Base-by-base conservation (phyloP, 2,329 filamentous ascomycete genomes). In the Aureobasidium sp. region DNA sequence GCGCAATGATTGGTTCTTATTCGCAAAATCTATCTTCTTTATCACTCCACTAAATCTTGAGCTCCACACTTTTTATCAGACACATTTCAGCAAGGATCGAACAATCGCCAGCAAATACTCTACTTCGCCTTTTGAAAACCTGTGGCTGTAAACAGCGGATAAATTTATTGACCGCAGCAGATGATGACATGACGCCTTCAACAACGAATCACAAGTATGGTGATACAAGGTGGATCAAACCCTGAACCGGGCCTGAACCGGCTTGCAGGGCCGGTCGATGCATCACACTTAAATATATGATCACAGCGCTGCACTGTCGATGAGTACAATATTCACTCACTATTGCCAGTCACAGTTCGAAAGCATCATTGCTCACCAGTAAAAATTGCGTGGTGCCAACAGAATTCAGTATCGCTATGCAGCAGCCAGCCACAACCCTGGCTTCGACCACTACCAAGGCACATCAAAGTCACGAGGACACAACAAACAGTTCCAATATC, bases 1-100 rank as follows among this genome's bases (percentile, higher is more conserved):
- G 34, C 46, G 57, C 46, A 52, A 51, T 59, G 44, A 39, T 60
- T 60, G 44, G 46, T 47, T 59, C 37, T 52, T 51, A 61, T 61
- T 61, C 47, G 36, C 57, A 60, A 60, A 48, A 60, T 61, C 17
- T 61, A 59, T 47, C 55, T 59, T 59, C 43, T 59, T 47, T 52
- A 20, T 51, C 48, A 36, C 48, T 24, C 32, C 48, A 48, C 46
- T 13, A 37, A 37, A 37, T 48, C 3, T 44, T 44, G 26, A 47
- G 44, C 44, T 47, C 29, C 44, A 29, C 20, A 29, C 15, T 17
- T 47, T 7, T 47, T 29, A 37, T 37, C 34, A 37, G 34, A 13
- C 34, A 3, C 15, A 13, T 5, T 32, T 34, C 32, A 34, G 12
- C 32, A 34, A 34, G 32, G 9, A 34, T 34, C 32, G 32, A 10